A percentile compares a stretch with the other conserved stretches of the same genome.
phyloP scores from a whole-genome alignment of 192 early-diverging fungal genomes.

The Gryganskiella cystojenkinii region DNA sequence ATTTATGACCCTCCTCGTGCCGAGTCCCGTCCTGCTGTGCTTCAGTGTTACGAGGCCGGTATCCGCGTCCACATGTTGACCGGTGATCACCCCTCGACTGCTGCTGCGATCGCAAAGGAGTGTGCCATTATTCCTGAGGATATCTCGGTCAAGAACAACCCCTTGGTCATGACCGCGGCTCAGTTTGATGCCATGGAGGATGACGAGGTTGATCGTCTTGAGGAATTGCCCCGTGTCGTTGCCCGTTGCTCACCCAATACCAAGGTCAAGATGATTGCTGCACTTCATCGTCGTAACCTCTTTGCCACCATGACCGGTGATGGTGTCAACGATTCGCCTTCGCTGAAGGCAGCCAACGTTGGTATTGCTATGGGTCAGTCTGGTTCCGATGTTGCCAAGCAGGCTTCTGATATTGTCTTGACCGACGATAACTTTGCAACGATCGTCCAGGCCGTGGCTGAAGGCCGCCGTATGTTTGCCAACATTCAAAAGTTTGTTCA shows the following conservation, averaged over 20 bases:
- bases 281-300: conserved; percentile 78
- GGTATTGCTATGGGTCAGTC: conserved; percentile 90
- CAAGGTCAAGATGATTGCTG: conserved; percentile 96
- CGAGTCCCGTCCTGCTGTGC: conserved; percentile 71
- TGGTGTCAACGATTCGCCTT: conserved; percentile 81
- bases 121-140: conserved; percentile 78
- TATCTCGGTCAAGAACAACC: conserved; percentile 43
- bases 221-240: conserved; percentile 89
- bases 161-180: conserved; percentile 84
- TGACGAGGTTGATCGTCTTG: conserved; percentile 79
- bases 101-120: conserved; percentile 91
- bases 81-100: conserved; percentile 91
- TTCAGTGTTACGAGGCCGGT: conserved; percentile 87
- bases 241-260: conserved; percentile 94
- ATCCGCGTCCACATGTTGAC: conserved; percentile 97
- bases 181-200: conserved; percentile 90
- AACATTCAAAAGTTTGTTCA: conserved; percentile 81
- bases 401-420: conserved; percentile 90
- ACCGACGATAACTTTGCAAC: conserved; percentile 86
- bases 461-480: conserved; percentile 82
- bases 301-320: conserved; percentile 93
- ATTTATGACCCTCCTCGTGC: conserved; percentile 92
- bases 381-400: conserved; percentile 93
- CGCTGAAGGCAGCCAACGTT: conserved; percentile 77
- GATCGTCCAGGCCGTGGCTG: conserved; percentile 80